phyloP scores from a whole-genome alignment of 352 stramenopile genomes.

The Globisporangium yorkense region DNA sequence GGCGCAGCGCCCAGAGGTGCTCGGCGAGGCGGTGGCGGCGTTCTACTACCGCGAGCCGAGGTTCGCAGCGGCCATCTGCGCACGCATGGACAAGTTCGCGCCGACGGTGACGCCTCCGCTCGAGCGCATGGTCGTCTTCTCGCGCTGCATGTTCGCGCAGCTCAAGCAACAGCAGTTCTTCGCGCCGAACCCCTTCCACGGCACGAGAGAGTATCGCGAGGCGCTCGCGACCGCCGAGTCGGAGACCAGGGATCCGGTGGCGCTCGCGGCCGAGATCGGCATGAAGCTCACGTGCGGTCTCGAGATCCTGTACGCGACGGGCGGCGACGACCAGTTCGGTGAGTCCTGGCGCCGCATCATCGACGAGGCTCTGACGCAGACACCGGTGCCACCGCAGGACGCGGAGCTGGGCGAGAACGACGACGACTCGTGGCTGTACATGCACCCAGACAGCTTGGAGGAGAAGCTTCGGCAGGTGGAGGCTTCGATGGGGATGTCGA shows the following conservation, averaged over 20 bases:
- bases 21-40: slow-evolving; percentile 51
- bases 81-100: slow-evolving; percentile 50
- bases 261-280: slow-evolving; percentile 47
- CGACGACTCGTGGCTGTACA: slow-evolving; percentile 73
- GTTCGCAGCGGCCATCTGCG: slow-evolving; percentile 37
- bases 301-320: slow-evolving; percentile 56
- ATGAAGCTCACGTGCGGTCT: slow-evolving; percentile 76
- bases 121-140: slow-evolving; percentile 48
- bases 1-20: slow-evolving; percentile 15
- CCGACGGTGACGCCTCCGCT: slow-evolving; percentile 11
- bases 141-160: slow-evolving; percentile 80
- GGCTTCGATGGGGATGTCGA: slow-evolving; percentile 6
- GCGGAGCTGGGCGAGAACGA: slow-evolving; percentile 34
- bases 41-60: slow-evolving; percentile 71
- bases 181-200: slow-evolving; percentile 51
- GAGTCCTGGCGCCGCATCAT: slow-evolving; percentile 32
- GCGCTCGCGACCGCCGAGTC: slow-evolving; percentile 11
- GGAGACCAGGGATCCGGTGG: not conserved
- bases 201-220: slow-evolving; percentile 13
- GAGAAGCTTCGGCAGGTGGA: slow-evolving; percentile 40
- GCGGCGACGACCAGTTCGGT: slow-evolving; percentile 37
- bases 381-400: not conserved
- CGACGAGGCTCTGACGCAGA: slow-evolving; percentile 17
- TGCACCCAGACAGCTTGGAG: slow-evolving; percentile 71
- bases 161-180: slow-evolving; percentile 75